phyloP scores from a whole-genome alignment of 257 asterid species.

The Solanum infundibuliforme region DNA sequence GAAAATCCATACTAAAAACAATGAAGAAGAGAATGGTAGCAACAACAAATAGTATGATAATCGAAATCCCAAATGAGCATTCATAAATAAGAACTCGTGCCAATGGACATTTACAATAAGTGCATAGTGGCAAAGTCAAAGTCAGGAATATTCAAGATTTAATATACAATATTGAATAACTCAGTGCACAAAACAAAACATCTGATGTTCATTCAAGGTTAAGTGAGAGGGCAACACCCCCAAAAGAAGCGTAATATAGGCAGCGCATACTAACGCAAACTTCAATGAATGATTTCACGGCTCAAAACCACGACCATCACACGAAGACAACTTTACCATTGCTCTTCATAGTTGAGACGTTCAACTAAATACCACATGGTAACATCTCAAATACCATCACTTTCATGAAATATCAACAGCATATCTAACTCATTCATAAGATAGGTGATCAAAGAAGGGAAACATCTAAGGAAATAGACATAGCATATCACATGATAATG shows the following conservation, averaged over 20 bases:
- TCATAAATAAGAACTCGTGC: not conserved
- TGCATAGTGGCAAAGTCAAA: not conserved
- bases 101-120: not conserved
- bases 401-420: not conserved
- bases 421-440: not conserved
- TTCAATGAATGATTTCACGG: not conserved
- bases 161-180: not conserved
- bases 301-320: not conserved
- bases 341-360: not conserved
- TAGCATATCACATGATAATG: not conserved
- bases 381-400: not conserved
- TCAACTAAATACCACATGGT: not conserved
- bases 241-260: too few species aligned
- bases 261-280: too few species aligned
- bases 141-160: not conserved
- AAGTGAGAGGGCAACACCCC: too few species aligned
- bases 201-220: too few species aligned
- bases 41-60: not conserved
- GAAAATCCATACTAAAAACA: not conserved
- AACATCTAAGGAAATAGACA: not conserved
- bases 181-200: not conserved
- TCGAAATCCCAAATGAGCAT: not conserved
- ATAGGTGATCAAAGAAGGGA: not conserved
- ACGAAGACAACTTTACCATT: not conserved
- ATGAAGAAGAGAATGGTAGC: not conserved